phyloP scores from a whole-genome alignment of 129 eudicot species.

The sunflower (Helianthus annuus) region HanXRQr2.0-SUNRISE NC_035435.2:176102192-176102691 shows the following conservation, averaged over 20 bases:
- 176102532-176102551: constrained; percentile 84
- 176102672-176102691: constrained; percentile 72
- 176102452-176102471: constrained; percentile 71
- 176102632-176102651: constrained; percentile 69
- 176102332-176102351: constrained; percentile 97
- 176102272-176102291: constrained; percentile 76
- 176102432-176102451: constrained; percentile 54
- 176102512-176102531: constrained; percentile 88
- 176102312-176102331: constrained; percentile 92
- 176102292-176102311: constrained; percentile 74
- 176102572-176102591: constrained; percentile 78
- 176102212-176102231: constrained; percentile 65
- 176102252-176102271: constrained; percentile 45
- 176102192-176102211: constrained; percentile 79
- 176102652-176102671: constrained; percentile 82
- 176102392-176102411: constrained; percentile 71
- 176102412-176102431: constrained; percentile 64
- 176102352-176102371: constrained; percentile 99
- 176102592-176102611: constrained; percentile 94
- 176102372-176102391: constrained; percentile 88
- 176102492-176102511: constrained; percentile 66
- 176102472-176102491: constrained; percentile 56
- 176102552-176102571: constrained; percentile 75
- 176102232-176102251: constrained; percentile 58
- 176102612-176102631: constrained; percentile 70